Percentiles rank a stretch among this genome's conserved stretches.
These are phyloP conservation scores for Eudorina sp. DNA, from an alignment of 139 green algal genomes.

Conservation along the genomic window DNA sequence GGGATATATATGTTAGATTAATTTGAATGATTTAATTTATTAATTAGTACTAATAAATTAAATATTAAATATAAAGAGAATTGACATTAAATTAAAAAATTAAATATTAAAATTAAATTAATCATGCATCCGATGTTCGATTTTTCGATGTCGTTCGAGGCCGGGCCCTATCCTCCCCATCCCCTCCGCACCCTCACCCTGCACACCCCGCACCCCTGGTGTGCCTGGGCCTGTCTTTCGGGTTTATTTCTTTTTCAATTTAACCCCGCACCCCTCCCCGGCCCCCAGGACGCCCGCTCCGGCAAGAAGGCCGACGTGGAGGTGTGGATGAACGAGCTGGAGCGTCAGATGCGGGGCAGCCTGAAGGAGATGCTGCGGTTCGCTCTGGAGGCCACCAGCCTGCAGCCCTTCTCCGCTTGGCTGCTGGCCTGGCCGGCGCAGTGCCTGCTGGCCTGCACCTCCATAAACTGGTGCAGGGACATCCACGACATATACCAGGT, in stretches of 20 bases:
- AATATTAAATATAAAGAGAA: no score
- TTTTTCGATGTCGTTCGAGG: no score
- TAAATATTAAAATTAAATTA: no score
- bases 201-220: not conserved
- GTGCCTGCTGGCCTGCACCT: constrained; percentile 43
- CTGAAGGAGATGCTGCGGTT: constrained; percentile 52
- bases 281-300: constrained; percentile 25
- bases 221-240: no score
- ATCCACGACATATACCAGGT: constrained; percentile 55
- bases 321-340: constrained; percentile 58
- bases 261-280: no score
- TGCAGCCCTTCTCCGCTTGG: constrained; percentile 48
- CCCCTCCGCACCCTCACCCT: not conserved
- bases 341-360: constrained; percentile 54
- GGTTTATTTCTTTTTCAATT: no score
- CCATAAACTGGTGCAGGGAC: constrained; percentile 55
- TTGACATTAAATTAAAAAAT: no score
- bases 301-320: constrained; percentile 49
- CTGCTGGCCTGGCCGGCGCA: constrained; percentile 53
- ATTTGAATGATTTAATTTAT: no score
- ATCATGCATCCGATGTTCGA: no score
- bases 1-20: no score
- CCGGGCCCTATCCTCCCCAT: not conserved
- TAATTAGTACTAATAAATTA: no score
- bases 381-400: constrained; percentile 32